Evolutionary conservation across 2,329 filamentous ascomycete species (phyloP), one percentile per base, ranked within the genome.

Genomic region (Helotiales sp.): DNA sequence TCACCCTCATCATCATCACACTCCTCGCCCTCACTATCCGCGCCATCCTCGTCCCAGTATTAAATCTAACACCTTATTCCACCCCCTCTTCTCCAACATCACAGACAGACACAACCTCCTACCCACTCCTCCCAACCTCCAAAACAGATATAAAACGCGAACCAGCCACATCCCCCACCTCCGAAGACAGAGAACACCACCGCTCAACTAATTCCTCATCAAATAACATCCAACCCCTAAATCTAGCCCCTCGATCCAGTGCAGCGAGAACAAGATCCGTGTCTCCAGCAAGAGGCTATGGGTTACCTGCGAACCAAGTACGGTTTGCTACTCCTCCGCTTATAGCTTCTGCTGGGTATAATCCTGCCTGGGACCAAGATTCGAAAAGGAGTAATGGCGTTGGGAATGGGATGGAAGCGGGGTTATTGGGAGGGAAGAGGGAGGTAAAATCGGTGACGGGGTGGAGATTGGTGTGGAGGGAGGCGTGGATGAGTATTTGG

Each of bases 401-500:
- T 3, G 40, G 40, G 22, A 44, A 44, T 24, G 40, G 40, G 40
- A 44, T 49, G 34, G 52, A 36, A 25, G 27, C 10, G 8, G 24
- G 38, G 29, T n/a, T n/a, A n/a, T n/a, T n/a, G n/a, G 25, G 24
- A 33, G 42, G 55, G 36, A 34, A 54, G 17, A 17, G 25, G 27
- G 29, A 57, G 22, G 8, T 33, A 55, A 17, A 19, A 17, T 52
- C 53, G 17, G 34, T 27, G 27, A 63, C 74, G 51, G 76, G 72
- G 22, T 70, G 81, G 2, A 70, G 71, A 1, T 70, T 83, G 4
- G 79, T 89, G 5, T 70, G 76, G 30, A 76, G 78, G 25, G 88
- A 93, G 71, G 73, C 91, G 34, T 80, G 79, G 73, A 80, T 77
- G 8, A 86, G 82, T 44, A 66, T 86, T 17, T 85, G 82, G 75